A percentile compares a stretch with the other conserved stretches of the same genome.
phyloP scores from a whole-genome alignment of 108 stramenopile genomes.

The Heterococcus sp. region DNA sequence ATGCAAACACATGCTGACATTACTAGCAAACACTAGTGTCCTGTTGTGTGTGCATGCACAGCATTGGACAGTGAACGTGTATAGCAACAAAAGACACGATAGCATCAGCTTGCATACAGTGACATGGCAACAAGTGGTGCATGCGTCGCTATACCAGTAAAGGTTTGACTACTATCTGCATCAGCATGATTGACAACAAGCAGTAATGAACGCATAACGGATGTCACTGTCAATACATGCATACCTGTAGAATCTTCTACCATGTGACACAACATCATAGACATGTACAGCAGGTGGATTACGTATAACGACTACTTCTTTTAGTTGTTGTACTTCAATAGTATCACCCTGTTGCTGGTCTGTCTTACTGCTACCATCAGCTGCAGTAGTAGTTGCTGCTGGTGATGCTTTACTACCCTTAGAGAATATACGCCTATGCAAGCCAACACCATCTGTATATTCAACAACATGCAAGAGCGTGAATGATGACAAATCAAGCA shows the following conservation, averaged over 20 bases:
- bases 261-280: constrained; percentile 91
- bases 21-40: constrained; percentile 19
- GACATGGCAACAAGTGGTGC: neutral
- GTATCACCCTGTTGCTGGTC: neutral
- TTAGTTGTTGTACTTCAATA: constrained; percentile 9
- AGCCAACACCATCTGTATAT: no score
- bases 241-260: constrained; percentile 82
- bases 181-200: constrained; percentile 90
- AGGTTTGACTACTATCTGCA: constrained; percentile 87
- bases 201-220: constrained; percentile 85
- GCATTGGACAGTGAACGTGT: neutral
- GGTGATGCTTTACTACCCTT: no score
- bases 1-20: neutral
- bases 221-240: constrained; percentile 81
- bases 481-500: no score
- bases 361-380: no score
- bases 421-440: no score
- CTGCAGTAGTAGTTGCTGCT: no score
- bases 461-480: no score
- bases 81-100: neutral
- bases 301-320: constrained; percentile 91
- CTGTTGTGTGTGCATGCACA: neutral
- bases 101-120: neutral
- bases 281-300: constrained; percentile 86
- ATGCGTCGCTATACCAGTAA: constrained; percentile 70